A percentile compares a stretch with the other conserved stretches of the same genome.
These are phyloP conservation scores for Cardamine resedifolia DNA, from an alignment of 345 rosid species.

Conservation along the genomic window DNA sequence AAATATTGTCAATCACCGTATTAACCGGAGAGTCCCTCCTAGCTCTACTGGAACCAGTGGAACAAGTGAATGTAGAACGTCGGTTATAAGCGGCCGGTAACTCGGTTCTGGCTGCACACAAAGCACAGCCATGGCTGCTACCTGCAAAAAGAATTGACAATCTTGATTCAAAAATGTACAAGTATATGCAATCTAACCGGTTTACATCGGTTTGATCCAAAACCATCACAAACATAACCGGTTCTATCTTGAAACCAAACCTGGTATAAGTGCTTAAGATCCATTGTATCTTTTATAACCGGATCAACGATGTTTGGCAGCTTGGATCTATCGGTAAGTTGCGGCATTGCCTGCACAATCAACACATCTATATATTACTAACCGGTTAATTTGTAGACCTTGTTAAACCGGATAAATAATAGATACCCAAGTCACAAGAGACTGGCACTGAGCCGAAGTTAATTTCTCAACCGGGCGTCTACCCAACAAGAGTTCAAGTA, in stretches of 20 bases:
- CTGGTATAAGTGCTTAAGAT: conserved; percentile 86
- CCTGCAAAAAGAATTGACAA: conserved; percentile 45
- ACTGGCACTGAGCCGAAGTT: conserved; percentile 81
- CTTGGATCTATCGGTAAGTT: conserved; percentile 79
- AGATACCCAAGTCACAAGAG: conserved; percentile 89
- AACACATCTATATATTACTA: conserved; percentile 3
- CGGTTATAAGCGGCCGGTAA: conserved; percentile 82
- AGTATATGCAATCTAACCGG: conserved; percentile 14
- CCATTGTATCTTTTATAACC: conserved; percentile 67
- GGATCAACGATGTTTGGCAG: conserved; percentile 87
- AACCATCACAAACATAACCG: conserved; percentile 38
- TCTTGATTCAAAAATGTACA: background rate
- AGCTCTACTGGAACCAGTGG: conserved; percentile 78
- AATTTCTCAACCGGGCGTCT: conserved; percentile 83
- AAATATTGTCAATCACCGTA: no score
- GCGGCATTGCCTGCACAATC: conserved; percentile 84
- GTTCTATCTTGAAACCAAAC: conserved; percentile 40
- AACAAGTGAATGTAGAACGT: conserved; percentile 81
- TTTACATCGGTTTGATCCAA: background rate
- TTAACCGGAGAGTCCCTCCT: conserved; percentile 71
- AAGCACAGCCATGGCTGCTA: conserved; percentile 91
- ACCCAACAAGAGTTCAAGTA: conserved; percentile 82
- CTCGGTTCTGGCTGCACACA: conserved; percentile 93
- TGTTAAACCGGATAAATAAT: background rate
- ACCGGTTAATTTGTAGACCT: conserved; percentile 31